Conservation (phyloP, 164 flowering plant species). For the Kingdonia uniflora region DNA sequence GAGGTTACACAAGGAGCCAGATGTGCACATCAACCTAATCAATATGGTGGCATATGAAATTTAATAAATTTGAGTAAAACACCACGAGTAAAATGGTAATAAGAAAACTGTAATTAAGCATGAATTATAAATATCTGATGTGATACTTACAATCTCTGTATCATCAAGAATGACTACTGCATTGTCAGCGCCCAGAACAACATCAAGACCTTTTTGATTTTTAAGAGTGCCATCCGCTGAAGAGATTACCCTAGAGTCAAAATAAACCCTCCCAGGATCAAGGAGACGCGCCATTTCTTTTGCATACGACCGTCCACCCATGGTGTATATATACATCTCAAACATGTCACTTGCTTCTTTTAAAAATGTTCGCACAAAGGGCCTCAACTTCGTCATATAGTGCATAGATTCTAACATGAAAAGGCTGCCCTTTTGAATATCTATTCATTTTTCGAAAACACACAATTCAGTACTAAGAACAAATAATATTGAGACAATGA, state of each 20-base stretch:
- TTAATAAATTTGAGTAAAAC: no score
- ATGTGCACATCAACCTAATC: no score
- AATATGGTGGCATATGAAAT: no score
- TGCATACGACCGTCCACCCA: slow-evolving; percentile 77
- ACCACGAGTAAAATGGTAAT: no score
- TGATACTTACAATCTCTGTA: slow-evolving; percentile 53
- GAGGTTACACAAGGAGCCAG: no score
- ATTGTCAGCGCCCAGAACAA: slow-evolving; percentile 70
- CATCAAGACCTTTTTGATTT: slow-evolving; percentile 78
- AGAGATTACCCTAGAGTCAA: slow-evolving; percentile 53
- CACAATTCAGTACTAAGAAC: no score
- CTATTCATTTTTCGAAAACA: slow-evolving; percentile 12
- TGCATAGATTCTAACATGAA: slow-evolving; percentile 45
- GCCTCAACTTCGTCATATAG: slow-evolving; percentile 83
- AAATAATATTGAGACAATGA: no score
- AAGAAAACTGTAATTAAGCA: no score
- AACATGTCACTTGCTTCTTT: slow-evolving; percentile 68
- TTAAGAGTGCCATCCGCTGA: slow-evolving; percentile 62
- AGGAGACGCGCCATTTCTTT: slow-evolving; percentile 63
- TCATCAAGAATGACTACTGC: slow-evolving; percentile 85
- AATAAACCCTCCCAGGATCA: slow-evolving; percentile 58
- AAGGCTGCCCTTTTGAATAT: slow-evolving; percentile 41
- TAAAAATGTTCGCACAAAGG: slow-evolving; percentile 62
- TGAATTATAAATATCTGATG: no score
- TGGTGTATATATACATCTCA: slow-evolving; percentile 81